Percentiles rank a stretch among this genome's conserved stretches.
Evolutionary conservation across 768 basidiomycete species (phyloP).

Genomic region (Lactarius psammicola): DNA sequence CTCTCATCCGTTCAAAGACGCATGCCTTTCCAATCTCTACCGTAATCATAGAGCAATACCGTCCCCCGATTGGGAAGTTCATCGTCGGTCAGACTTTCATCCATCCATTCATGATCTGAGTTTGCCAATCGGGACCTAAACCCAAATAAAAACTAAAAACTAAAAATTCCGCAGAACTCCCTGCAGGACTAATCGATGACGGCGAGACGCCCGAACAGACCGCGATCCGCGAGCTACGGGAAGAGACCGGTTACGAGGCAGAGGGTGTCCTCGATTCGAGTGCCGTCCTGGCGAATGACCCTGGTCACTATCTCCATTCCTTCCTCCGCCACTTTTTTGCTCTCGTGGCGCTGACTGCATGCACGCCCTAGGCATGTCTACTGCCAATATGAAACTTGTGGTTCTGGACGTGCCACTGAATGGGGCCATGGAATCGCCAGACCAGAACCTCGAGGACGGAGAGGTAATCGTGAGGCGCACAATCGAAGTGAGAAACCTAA

Average conservation of each 20-base stretch:
- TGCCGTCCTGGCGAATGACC: constrained; percentile 64
- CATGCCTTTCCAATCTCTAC: constrained; percentile 72
- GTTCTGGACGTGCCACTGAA: constrained; percentile 65
- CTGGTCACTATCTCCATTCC: constrained; percentile 48
- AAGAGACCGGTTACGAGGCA: constrained; percentile 89
- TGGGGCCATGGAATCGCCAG: constrained; percentile 64
- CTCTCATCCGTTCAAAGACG: constrained; percentile 73
- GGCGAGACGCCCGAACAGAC: constrained; percentile 78
- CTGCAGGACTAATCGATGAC: constrained; percentile 81
- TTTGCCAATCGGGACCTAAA: not conserved
- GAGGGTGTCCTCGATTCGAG: constrained; percentile 59
- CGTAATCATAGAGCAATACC: constrained; percentile 87
- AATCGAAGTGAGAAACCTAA: constrained; percentile 64
- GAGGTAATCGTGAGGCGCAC: constrained; percentile 78
- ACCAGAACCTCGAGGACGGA: constrained; percentile 78
- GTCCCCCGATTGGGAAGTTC: constrained; percentile 78
- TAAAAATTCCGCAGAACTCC: constrained; percentile 46
- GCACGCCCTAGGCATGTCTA: constrained; percentile 73
- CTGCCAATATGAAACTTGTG: constrained; percentile 88
- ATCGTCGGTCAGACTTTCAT: constrained; percentile 56
- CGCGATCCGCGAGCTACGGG: constrained; percentile 84
- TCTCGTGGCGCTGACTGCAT: constrained; percentile 12
- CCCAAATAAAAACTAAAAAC: not conserved
- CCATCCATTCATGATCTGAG: not conserved
- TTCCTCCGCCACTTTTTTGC: constrained; percentile 8